Evolutionary conservation across 2,329 filamentous ascomycete species (phyloP).

Genomic region (Leptographium wingfieldii): DNA sequence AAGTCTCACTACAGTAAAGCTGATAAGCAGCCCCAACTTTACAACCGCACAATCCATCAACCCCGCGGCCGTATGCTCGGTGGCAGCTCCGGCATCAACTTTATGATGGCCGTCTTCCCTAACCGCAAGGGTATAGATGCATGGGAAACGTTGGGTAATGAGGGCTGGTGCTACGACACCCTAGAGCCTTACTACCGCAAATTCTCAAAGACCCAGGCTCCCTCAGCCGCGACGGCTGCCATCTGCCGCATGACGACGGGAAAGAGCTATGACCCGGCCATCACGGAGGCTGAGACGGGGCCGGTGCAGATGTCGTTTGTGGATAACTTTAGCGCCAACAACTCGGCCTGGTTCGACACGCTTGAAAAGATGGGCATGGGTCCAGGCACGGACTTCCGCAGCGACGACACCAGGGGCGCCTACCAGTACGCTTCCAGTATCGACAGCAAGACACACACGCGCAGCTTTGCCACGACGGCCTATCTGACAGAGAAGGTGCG

Average conservation of each 20-base stretch:
- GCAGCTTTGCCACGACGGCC: slow-evolving; percentile 8
- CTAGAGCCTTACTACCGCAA: slow-evolving; percentile 21
- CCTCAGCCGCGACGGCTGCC: slow-evolving; percentile 16
- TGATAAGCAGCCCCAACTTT: slow-evolving; percentile 4
- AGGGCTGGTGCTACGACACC: slow-evolving; percentile 42
- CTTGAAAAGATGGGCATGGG: slow-evolving; percentile 22
- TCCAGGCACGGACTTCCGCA: slow-evolving; percentile 20
- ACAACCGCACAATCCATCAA: slow-evolving; percentile 20
- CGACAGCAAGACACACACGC: slow-evolving; percentile 6
- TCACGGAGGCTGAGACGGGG: slow-evolving; percentile 15
- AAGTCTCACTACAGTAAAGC: too few species aligned
- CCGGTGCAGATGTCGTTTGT: slow-evolving; percentile 25
- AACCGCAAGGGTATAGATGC: slow-evolving; percentile 37
- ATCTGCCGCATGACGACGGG: slow-evolving; percentile 17
- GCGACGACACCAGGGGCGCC: background rate
- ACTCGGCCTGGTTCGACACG: slow-evolving; percentile 24
- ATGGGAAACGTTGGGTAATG: slow-evolving; percentile 45
- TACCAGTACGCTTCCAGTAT: slow-evolving; percentile 8
- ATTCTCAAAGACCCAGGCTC: slow-evolving; percentile 19
- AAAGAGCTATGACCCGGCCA: slow-evolving; percentile 16
- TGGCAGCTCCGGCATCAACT: slow-evolving; percentile 48
- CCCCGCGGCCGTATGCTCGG: slow-evolving; percentile 38
- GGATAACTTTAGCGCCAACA: slow-evolving; percentile 19
- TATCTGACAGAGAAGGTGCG: slow-evolving; percentile 7
- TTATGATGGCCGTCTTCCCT: slow-evolving; percentile 40